phyloP scores from a whole-genome alignment of 441 rosid genomes.

The Eugenia klotzschiana region DNA sequence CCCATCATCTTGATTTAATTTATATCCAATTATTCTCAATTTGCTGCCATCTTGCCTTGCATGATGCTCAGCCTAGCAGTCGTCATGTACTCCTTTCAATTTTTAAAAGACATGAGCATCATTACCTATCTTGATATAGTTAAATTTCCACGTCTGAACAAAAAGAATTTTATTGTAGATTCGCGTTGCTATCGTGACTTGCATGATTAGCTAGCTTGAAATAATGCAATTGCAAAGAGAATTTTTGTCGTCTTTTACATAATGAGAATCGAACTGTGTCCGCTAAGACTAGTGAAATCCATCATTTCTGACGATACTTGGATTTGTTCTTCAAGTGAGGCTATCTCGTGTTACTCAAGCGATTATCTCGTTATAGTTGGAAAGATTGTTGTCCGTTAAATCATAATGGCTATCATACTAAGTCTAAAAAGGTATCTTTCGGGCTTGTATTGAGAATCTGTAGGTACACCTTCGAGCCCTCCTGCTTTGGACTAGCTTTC shows the following conservation, averaged over 20 bases:
- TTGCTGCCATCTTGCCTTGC: neutral
- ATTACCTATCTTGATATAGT: neutral
- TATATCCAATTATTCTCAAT: neutral
- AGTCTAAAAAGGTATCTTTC: neutral
- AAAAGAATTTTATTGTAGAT: neutral
- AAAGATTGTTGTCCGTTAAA: neutral
- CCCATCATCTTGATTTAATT: neutral
- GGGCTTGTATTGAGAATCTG: neutral
- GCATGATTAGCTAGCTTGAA: neutral
- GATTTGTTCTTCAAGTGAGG: neutral
- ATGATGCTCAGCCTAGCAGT: neutral
- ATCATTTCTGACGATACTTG: neutral
- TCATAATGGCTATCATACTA: neutral
- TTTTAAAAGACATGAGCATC: neutral
- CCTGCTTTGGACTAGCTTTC: neutral
- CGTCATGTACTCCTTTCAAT: neutral
- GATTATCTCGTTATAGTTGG: neutral
- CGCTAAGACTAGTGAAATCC: neutral
- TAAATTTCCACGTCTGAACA: neutral
- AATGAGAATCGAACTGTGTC: neutral
- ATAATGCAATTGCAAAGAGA: neutral
- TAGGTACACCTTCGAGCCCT: neutral
- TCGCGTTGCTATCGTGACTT: rapidly evolving
- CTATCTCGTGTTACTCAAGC: neutral
- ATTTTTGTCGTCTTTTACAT: neutral